A percentile compares a stretch with the other conserved stretches of the same genome.
phyloP scores from a whole-genome alignment of 2,329 filamentous ascomycete genomes.

The Xylaria sp. region DNA sequence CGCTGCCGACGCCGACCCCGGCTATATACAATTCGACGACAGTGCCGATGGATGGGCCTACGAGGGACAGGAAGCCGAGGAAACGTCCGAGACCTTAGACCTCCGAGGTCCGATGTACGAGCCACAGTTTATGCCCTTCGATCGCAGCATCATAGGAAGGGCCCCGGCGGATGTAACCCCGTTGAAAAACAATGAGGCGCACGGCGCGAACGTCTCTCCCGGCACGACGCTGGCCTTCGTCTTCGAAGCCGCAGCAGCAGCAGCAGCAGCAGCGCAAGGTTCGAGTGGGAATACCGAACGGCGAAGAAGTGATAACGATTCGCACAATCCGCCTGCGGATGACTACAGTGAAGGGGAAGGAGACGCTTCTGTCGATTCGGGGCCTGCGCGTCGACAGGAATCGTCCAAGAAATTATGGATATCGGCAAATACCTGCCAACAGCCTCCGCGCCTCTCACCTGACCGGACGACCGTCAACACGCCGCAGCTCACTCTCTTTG shows the following conservation, averaged over 20 bases:
- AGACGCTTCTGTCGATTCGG: constrained; percentile 16
- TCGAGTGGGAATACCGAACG: constrained; percentile 24
- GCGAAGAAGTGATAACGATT: constrained; percentile 29
- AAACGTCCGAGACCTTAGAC: constrained; percentile 23
- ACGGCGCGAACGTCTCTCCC: constrained; percentile 60
- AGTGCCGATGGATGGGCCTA: constrained; percentile 20
- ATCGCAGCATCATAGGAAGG: constrained; percentile 65
- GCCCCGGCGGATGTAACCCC: constrained; percentile 54
- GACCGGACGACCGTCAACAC: constrained; percentile 50
- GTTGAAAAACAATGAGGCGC: constrained; percentile 67
- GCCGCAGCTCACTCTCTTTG: constrained; percentile 76
- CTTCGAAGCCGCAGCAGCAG: constrained; percentile 60
- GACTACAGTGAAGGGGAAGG: constrained; percentile 26
- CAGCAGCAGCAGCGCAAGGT: constrained; percentile 40
- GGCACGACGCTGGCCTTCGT: constrained; percentile 67
- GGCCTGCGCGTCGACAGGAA: constrained; percentile 31
- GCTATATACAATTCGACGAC: constrained; percentile 26
- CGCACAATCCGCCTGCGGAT: constrained; percentile 14
- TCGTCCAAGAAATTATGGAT: constrained; percentile 67
- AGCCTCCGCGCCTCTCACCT: constrained; percentile 63
- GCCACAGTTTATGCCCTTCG: constrained; percentile 63
- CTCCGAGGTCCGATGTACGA: constrained; percentile 50
- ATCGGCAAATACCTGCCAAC: constrained; percentile 82
- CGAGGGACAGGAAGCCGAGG: constrained; percentile 25
- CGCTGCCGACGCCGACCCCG: constrained; percentile 61